Conservation (phyloP, 2,329 filamentous ascomycete genomes). For the Ceratocystis diversiconidia region DNA sequence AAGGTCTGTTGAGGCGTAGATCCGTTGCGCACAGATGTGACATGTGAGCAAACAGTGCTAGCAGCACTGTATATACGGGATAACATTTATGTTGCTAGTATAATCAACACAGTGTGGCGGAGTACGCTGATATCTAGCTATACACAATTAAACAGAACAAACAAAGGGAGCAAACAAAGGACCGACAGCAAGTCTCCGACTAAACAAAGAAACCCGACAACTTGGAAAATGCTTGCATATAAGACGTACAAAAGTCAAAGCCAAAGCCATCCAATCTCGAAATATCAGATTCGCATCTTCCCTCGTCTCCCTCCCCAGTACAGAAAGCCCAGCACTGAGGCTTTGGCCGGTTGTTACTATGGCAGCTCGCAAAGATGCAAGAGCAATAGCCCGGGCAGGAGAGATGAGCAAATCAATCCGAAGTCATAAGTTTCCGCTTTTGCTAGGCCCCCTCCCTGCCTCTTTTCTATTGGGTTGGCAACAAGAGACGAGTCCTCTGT, state of each 20-base stretch:
- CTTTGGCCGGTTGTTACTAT: background rate
- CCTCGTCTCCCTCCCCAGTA: too few species aligned
- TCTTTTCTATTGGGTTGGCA: background rate
- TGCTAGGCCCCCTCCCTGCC: too few species aligned
- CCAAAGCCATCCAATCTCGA: background rate
- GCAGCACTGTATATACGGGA: background rate
- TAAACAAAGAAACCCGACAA: background rate
- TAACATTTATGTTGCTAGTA: too few species aligned
- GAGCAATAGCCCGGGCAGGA: background rate
- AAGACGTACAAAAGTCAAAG: background rate
- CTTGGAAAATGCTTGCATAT: slow-evolving; percentile 1
- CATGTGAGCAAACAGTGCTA: background rate
- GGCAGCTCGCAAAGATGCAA: background rate
- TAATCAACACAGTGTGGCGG: background rate
- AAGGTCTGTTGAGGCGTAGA: background rate
- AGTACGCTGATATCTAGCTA: background rate
- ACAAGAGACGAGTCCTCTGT: background rate
- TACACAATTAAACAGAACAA: background rate
- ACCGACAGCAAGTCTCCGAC: background rate
- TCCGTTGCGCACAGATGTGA: background rate
- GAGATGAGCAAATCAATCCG: background rate
- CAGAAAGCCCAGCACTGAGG: background rate
- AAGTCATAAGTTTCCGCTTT: background rate
- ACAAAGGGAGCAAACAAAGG: background rate
- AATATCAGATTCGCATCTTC: background rate